These are phyloP conservation scores for Aspergillus diversus DNA, from an alignment of 495 filamentous ascomycete genomes.

Conservation along the genomic window DNA sequence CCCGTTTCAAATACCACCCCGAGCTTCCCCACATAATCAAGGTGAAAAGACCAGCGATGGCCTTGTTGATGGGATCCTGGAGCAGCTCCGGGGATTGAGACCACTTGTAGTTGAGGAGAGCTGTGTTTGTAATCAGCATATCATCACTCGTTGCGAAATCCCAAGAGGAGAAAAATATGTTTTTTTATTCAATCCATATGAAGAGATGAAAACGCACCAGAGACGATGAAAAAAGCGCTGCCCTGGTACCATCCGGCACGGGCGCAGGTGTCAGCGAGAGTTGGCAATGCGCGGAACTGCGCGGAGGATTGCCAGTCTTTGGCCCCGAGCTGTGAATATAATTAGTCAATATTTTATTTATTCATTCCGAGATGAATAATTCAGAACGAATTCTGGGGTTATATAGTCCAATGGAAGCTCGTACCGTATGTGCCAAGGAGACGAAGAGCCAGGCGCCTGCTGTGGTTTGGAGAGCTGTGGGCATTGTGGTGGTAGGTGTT, in stretches of 20 bases:
- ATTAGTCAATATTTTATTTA: conserved; percentile 7
- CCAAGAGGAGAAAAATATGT: no score
- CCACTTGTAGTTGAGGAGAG: conserved; percentile 36
- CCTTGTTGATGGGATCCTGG: conserved; percentile 28
- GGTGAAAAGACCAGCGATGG: conserved; percentile 30
- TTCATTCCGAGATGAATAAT: background rate
- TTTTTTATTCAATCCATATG: background rate
- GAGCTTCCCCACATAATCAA: conserved; percentile 33
- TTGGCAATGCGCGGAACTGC: conserved; percentile 32
- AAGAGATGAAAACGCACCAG: conserved; percentile 21
- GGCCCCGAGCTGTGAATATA: conserved; percentile 20
- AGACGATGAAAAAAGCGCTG: conserved; percentile 34
- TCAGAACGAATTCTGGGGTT: no score
- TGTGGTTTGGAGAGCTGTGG: conserved; percentile 24
- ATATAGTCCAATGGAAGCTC: background rate
- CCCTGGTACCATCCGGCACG: conserved; percentile 40
- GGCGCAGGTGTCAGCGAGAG: conserved; percentile 32
- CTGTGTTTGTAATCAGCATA: conserved; percentile 15
- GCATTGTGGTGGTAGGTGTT: conserved; percentile 12
- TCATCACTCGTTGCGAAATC: no score
- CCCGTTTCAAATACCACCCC: conserved; percentile 33
- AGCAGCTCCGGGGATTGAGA: conserved; percentile 27
- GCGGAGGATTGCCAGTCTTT: conserved; percentile 24
- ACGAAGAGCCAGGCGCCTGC: conserved; percentile 25
- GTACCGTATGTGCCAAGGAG: conserved; percentile 31